Evolutionary conservation across 495 filamentous ascomycete genomes (phyloP), one percentile per base, ranked within the genome.

Genomic region (Penicillium diatomitis): DNA sequence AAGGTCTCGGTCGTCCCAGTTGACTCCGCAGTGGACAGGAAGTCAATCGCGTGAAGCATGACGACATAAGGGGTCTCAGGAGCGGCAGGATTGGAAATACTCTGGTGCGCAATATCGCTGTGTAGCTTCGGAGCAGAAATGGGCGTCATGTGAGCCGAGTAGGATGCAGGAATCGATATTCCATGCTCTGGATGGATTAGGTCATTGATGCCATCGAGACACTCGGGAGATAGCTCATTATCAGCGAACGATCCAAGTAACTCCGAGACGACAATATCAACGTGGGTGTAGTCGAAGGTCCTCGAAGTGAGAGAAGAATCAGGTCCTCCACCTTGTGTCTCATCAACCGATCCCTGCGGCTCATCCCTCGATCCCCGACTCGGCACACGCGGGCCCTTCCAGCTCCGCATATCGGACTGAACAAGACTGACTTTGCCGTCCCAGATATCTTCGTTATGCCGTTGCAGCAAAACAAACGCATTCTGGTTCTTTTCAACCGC

Each of bases 401-500:
- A 99, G 35, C 83, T 81, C 32, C 92, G 83, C 92, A 99, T 99
- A 64, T 99, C 92, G 3, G 90, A 95, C 62, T 95, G 91, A 36
- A 96, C 85, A 6, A 99, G 77, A 0, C 77, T 87, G 4, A 94
- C 92, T 29, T 76, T 74, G 20, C 79, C 78, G 44, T 66, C 71
- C 92, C 92, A 99, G 37, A 77, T 75, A 5, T 55, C 65, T 56
- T 83, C 76, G 59, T 99, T 99, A 52, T 92, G 86, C 11, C 84
- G 75, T 42, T 95, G 82, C 10, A 99, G 78, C 47, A 96, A 79
- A 38, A 99, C 89, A 59, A 88, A 96, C 3, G 92, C 92, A 65
- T 97, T 96, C 2, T 88, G 91, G 57, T 99, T 99, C 77, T 99
- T 99, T 69, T 99, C 92, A 4, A 99, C 78, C 0, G 87, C 94